These are phyloP conservation scores for Penicillium capsulatum DNA, from an alignment of 2,329 filamentous ascomycete species.

Conservation along the genomic window DNA sequence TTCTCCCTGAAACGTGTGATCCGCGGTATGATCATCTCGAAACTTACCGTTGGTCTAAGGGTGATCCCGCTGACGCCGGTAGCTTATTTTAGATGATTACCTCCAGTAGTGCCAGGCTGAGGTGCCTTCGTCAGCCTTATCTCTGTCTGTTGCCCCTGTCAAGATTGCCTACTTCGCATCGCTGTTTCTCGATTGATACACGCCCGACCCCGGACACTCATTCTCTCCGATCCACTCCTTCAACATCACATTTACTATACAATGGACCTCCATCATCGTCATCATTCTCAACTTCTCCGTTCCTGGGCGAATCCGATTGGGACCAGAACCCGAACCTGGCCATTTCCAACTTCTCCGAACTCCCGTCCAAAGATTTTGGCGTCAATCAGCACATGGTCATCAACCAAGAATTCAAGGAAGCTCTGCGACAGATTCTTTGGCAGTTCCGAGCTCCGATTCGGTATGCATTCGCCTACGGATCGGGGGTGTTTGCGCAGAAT, in stretches of 20 bases:
- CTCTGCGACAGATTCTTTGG: constrained; percentile 79
- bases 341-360: constrained; percentile 69
- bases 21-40: constrained; percentile 26
- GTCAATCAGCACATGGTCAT: constrained; percentile 96
- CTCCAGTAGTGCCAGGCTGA: constrained; percentile 18
- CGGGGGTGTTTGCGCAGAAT: constrained; percentile 85
- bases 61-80: constrained; percentile 9
- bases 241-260: constrained; percentile 16
- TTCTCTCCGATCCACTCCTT: constrained; percentile 17
- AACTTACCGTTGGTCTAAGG: constrained; percentile 10
- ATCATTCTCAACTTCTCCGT: constrained; percentile 33
- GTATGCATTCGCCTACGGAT: constrained; percentile 96
- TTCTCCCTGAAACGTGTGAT: constrained; percentile 28
- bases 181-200: constrained; percentile 31
- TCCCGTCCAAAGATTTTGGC: constrained; percentile 77
- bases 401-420: constrained; percentile 92
- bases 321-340: constrained; percentile 69
- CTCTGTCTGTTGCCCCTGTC: constrained; percentile 16
- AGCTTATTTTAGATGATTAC: constrained; percentile 20
- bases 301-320: constrained; percentile 55
- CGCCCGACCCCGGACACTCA: constrained; percentile 18
- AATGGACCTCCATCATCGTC: constrained; percentile 19
- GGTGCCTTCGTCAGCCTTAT: constrained; percentile 23
- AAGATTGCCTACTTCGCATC: constrained; percentile 19
- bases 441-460: constrained; percentile 89